Base-by-base conservation (phyloP, 331 rosid species). In the Acacia concinna region DNA sequence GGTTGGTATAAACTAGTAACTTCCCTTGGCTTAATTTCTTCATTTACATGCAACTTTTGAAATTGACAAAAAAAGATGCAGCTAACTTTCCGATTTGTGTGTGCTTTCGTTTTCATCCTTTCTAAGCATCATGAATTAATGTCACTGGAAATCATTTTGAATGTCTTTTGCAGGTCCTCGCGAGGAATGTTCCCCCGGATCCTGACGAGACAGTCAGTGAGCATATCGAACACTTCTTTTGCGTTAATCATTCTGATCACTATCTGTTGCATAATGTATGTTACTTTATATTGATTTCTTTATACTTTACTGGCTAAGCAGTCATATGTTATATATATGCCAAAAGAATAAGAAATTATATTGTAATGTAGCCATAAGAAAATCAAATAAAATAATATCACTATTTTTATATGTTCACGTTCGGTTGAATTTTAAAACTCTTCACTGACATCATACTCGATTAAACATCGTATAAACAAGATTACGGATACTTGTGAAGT, bases 161-260 rank as follows among this genome's bases (percentile, higher is more conserved):
- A 62, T 72, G 68, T 78, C 6, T 6, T 72, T 73, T 59, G 37
- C 78, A 95, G 98, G 98, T 95, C 59, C 86, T 95, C 9, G 95
- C 91, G 78, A 95, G 91, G 82, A 95, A 91, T 79, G 96, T 92
- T 80, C 98, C 98, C 47, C 93, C 92, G 46, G 97, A 95, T 86
- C 81, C 91, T 0, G 97, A 95, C 85, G 98, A 95, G 84, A 82
- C 98, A 75, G 81, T 95, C 87, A 85, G 89, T 44, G 97, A 92
- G 85, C 97, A 92, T 67, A 87, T 95, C 27, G 97, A 95, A 79
- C 98, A 95, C 84, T 95, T 95, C 84, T 95, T 95, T 78, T 88
- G 91, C 2, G 97, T 95, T 64, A 95, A 95, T 81, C 97, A 95
- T 81, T 94, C 98, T 8, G 91, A 90, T 38, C 93, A 93, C 79